phyloP scores from a whole-genome alignment of 2,329 filamentous ascomycete genomes.

The Xylariaceae sp. region DNA sequence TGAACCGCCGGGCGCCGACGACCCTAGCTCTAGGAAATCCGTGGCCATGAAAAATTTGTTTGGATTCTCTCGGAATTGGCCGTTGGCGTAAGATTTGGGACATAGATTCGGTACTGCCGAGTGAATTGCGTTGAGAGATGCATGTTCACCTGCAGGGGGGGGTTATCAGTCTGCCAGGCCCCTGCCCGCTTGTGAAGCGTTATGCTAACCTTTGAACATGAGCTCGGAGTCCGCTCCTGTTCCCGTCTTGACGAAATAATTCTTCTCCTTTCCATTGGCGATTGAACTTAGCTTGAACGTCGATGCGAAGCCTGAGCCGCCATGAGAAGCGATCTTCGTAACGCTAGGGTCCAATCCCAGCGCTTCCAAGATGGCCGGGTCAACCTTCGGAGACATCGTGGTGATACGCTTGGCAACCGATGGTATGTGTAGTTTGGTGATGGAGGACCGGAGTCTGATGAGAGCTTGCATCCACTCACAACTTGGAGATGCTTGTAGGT shows the following conservation, averaged over 20 bases:
- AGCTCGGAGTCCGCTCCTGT: constrained; percentile 58
- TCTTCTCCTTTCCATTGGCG: constrained; percentile 51
- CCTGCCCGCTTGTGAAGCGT: constrained; percentile 15
- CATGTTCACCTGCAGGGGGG: constrained; percentile 69
- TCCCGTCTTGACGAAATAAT: constrained; percentile 75
- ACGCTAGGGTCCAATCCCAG: constrained; percentile 59
- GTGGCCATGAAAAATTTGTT: constrained; percentile 65
- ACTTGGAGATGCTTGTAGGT: not conserved
- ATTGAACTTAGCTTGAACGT: constrained; percentile 61
- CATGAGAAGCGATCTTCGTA: constrained; percentile 61
- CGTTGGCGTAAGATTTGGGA: constrained; percentile 74
- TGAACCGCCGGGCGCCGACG: constrained; percentile 46
- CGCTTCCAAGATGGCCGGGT: constrained; percentile 63
- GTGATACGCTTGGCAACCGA: not conserved
- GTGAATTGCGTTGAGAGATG: constrained; percentile 82
- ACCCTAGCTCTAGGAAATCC: constrained; percentile 74
- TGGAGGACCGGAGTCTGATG: constrained; percentile 1
- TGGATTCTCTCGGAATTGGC: constrained; percentile 57
- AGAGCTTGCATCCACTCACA: constrained; percentile 10
- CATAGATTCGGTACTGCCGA: constrained; percentile 72
- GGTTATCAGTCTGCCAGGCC: constrained; percentile 37
- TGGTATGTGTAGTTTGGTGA: not conserved
- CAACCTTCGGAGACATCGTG: constrained; percentile 53
- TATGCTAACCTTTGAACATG: constrained; percentile 68
- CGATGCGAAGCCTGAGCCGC: constrained; percentile 69